Evolutionary conservation across 225 moss, liverwort and hornwort genomes (phyloP).

Genomic region (Sphagnum tenellum): DNA sequence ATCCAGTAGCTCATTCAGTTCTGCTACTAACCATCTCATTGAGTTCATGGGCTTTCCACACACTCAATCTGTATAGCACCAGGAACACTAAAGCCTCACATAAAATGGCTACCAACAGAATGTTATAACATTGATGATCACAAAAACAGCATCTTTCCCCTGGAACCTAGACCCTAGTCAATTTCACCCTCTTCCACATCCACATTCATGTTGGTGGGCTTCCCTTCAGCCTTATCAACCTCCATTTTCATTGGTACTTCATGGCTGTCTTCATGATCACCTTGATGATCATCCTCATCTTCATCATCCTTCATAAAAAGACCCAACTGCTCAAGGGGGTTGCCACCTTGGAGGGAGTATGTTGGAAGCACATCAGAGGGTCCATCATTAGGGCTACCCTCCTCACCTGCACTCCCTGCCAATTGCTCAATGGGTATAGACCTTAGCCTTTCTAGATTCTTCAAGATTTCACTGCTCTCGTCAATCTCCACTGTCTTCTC

Average conservation of each 20-base stretch:
- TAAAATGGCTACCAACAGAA: too few species aligned
- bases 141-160: too few species aligned
- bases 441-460: slow-evolving; percentile 79
- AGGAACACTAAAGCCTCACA: too few species aligned
- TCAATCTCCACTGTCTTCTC: slow-evolving; percentile 95
- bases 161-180: slow-evolving; percentile 9
- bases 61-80: too few species aligned
- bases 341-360: slow-evolving; percentile 76
- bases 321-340: slow-evolving; percentile 83
- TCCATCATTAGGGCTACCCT: slow-evolving; percentile 47
- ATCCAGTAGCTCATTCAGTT: too few species aligned
- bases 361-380: slow-evolving; percentile 66
- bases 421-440: slow-evolving; percentile 54
- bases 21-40: too few species aligned
- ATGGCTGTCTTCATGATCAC: slow-evolving; percentile 3
- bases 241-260: slow-evolving; percentile 11
- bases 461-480: slow-evolving; percentile 74
- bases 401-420: slow-evolving; percentile 65
- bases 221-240: slow-evolving; percentile 7
- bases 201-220: slow-evolving; percentile 5
- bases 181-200: slow-evolving; percentile 48
- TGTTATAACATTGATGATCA: too few species aligned
- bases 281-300: slow-evolving; percentile 55
- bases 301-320: slow-evolving; percentile 93
- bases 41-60: too few species aligned